These are phyloP conservation scores for Vachellia pachyceras DNA, from an alignment of 306 rosid genomes.

Conservation along the genomic window DNA sequence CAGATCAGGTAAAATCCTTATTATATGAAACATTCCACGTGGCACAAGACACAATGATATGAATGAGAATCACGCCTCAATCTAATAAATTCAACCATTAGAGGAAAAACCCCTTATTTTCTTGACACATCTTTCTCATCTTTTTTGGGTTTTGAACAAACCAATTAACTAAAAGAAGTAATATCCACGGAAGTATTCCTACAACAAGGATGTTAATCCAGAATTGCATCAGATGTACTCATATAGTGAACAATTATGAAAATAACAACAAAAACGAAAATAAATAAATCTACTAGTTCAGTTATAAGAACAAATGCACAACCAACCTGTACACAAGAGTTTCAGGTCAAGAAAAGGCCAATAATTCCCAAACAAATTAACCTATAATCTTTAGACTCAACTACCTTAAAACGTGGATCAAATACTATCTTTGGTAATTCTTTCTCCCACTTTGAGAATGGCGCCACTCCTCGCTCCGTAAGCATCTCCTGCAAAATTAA, in stretches of 20 bases:
- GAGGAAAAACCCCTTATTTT: not conserved
- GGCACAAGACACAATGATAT: not conserved
- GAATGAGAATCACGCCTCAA: not conserved
- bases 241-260: not conserved
- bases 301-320: slow-evolving; percentile 12
- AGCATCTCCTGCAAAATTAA: slow-evolving; percentile 83
- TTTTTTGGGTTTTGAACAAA: not conserved
- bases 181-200: slow-evolving; percentile 7
- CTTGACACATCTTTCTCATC: not conserved
- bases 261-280: not conserved
- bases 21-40: not conserved
- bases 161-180: slow-evolving; percentile 1
- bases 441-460: slow-evolving; percentile 99
- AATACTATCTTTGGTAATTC: slow-evolving; percentile 97
- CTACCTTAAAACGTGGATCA: slow-evolving; percentile 99
- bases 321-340: slow-evolving; percentile 43
- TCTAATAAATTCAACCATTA: slow-evolving; percentile 16
- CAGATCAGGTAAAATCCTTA: not conserved
- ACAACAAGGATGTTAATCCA: slow-evolving; percentile 22
- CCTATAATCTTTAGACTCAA: slow-evolving; percentile 39
- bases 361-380: slow-evolving; percentile 48
- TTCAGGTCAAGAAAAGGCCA: slow-evolving; percentile 45
- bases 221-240: not conserved
- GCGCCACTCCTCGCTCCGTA: slow-evolving; percentile 97
- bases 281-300: slow-evolving; percentile 13